Base-by-base conservation (phyloP, 257 asterid species). In the Lithospermum erythrorhizon region DNA sequence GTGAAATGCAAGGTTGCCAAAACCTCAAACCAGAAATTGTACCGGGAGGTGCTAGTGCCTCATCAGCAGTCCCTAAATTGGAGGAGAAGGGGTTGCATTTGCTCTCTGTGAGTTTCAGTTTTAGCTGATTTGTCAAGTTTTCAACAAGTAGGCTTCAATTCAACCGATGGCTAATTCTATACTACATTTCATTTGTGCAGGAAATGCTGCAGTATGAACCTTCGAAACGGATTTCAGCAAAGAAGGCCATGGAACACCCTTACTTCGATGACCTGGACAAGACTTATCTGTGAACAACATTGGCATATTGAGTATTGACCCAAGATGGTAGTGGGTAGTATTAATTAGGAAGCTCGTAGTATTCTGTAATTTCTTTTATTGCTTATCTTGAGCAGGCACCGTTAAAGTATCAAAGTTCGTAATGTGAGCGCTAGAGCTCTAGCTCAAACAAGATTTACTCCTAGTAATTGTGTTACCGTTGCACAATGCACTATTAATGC, bases 181-280 rank as follows among this genome's bases (percentile, higher is more conserved):
- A 35, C 13, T 6, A 9, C 13, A 9, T 27, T n/a, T 63, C 30
- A 22, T 21, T 41, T 41, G 0, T 74, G 74, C 82, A 89, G 98
- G 97, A 86, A 72, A 87, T 87, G 94, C 79, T 87, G 75, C 85
- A 84, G 21, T 87, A 87, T 58, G 94, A 87, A 61, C 95, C 95
- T 55, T 65, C 90, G 23, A 81, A 74, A 73, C 76, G 95, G 78
- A 84, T 87, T 65, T 87, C 95, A 35, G 95, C 95, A 9, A 87
- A 87, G 87, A 84, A 82, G 70, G 95, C 95, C 14, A 78, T 87
- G 95, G 95, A 84, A 13, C 94, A 87, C 66, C 83, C 81, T 25
- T 87, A 84, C 55, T 87, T 87, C 16, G 83, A 84, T 61, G 87
- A 82, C 68, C 79, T 87, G 17, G 90, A 82, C 84, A 84, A 87